Evolutionary conservation across 176 grass and related monocot genomes (phyloP), one percentile per base, ranked within the genome.

Genomic region (Tillandsia leiboldiana): DNA sequence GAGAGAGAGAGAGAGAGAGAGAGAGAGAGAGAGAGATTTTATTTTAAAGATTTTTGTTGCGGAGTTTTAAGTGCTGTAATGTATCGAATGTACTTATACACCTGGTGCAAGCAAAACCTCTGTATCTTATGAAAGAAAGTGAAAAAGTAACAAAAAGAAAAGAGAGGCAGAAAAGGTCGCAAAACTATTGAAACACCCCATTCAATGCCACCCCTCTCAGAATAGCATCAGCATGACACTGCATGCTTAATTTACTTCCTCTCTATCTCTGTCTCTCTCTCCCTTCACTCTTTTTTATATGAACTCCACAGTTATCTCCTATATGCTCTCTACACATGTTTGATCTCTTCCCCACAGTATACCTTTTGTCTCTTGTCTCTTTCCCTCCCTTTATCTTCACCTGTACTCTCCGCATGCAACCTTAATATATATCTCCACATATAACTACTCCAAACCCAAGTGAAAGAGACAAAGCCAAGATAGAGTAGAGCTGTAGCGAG

Each of bases 281-380:
- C 56, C n/a, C 56, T 22, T n/a, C n/a, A 18, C n/a, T 49, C 13
- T 67, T 11, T 59, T 63, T 80, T 58, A 17, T 22, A 29, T 12
- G 24, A 27, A 48, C 51, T 52, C 26, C 66, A 70, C 71, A 68
- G 75, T 63, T 71, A 81, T 56, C 62, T 73, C 11, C 76, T 83
- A 15, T 67, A 69, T 70, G 78, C 65, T 61, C 62, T 73, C 56
- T 51, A 15, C 29, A 12, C 14, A n/a, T 69, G 61, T 53, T 51
- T 54, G 11, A 42, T 42, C 33, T 5, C 47, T 24, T 26, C 53
- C 28, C 49, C 53, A 49, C 64, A 62, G 51, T 65, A 85, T 80
- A 72, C 83, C 77, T 80, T 85, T 85, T 80, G 83, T 85, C 77
- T 80, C 82, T 84, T 74, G 51, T 81, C 79, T 64, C 79, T 51